Evolutionary conservation across 106 monocot genomes (phyloP), one percentile per base, ranked within the genome.

Genomic region (Platanthera guangdongensis): DNA sequence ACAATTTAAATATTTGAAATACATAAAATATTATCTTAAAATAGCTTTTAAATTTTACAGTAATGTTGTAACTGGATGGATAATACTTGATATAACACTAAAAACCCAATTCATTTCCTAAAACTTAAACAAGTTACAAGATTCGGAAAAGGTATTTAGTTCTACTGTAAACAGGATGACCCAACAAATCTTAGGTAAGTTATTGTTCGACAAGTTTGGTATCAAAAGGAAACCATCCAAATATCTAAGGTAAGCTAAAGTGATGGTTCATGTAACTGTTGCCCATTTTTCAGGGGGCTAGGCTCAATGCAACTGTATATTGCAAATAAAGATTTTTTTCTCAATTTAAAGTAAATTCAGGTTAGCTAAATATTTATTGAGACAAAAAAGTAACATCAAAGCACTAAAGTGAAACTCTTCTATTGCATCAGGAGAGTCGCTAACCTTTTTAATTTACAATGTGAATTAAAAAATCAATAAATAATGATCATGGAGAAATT

Each of bases 11-110:
- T 57, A 57, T 14, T 16, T 57, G 18, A 57, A 57, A n/a, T 57
- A 57, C 57, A 14, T 57, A n/a, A n/a, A n/a, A 57, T 57, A n/a
- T 18, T 57, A 57, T 53, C 52, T 57, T 57, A 57, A 57, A 57
- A 57, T 18, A 16, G 6, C 57, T 57, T 57, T 57, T 57, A 14
- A 57, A 57, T 57, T 57, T 57, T 57, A 57, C n/a, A 3, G 39
- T 39, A 57, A 57, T 14, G 18, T 57, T 57, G 18, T 16, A 55
- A 55, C n/a, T 21, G n/a, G 6, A 60, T 21, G n/a, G 6, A 3
- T 7, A 60, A 60, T 21, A 19, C 4, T 16, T 19, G 21, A 19
- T 60, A 60, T 19, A 60, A 60, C 8, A 60, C 21, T 60, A 19
- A 60, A 60, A 60, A 8, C n/a, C 18, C 59, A 21, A 18, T 19